Conservation (phyloP, 1,139 yeast genomes). For the Hansenula lynferdii region DNA sequence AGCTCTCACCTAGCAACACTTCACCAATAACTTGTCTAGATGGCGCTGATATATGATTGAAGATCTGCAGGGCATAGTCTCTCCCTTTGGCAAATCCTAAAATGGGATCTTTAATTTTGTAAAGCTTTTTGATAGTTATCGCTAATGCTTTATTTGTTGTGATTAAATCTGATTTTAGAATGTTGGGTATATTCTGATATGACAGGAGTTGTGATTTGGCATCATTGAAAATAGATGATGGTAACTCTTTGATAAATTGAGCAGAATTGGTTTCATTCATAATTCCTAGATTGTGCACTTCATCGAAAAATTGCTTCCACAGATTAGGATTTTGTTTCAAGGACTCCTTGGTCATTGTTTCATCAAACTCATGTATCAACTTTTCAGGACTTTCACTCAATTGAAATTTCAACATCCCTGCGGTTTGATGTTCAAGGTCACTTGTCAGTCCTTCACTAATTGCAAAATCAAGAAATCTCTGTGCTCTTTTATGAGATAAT, state of each 20-base stretch:
- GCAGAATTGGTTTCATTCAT: constrained; percentile 3
- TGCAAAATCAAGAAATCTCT: constrained; percentile 1
- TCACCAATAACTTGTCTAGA: constrained; percentile 15
- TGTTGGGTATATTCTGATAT: not conserved
- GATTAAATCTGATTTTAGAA: not conserved
- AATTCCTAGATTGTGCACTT: not conserved
- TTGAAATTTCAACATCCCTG: constrained; percentile 1
- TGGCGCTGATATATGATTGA: constrained; percentile 12
- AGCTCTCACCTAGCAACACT: constrained; percentile 41
- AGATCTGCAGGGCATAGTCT: constrained; percentile 18
- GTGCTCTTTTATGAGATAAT: constrained; percentile 4
- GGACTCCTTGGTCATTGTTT: not conserved
- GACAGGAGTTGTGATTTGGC: not conserved
- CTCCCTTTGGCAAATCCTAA: constrained; percentile 4
- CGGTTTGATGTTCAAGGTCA: constrained; percentile 2
- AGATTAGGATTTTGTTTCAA: not conserved
- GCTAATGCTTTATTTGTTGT: constrained; percentile 15
- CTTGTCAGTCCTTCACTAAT: not conserved
- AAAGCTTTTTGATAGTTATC: constrained; percentile 8
- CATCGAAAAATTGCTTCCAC: constrained; percentile 7
- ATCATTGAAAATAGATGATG: not conserved
- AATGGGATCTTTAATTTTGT: constrained; percentile 5
- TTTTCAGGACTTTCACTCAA: constrained; percentile 3
- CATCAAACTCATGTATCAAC: constrained; percentile 4
- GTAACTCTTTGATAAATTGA: not conserved